Base-by-base conservation (phyloP, 2,329 filamentous ascomycete species). In the Ophiostoma tasmaniense region DNA sequence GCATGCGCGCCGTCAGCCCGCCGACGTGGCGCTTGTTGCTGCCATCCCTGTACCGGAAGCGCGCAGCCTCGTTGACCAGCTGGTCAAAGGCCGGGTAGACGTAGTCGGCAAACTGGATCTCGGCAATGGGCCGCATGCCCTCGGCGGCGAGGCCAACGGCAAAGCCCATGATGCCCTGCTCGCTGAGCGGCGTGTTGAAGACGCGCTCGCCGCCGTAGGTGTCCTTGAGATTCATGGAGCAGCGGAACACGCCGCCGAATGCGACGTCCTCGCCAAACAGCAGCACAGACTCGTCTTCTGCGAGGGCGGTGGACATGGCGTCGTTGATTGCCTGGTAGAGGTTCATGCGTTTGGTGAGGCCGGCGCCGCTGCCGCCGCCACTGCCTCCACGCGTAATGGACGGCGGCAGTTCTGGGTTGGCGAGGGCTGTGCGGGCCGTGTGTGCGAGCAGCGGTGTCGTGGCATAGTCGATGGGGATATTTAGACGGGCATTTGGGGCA, bases 221-320 rank as follows among this genome's bases (percentile, higher is more conserved):
- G 71, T 93, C 90, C 39, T 92, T 88, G 20, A 99, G 84, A 74
- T 93, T 92, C 88, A 95, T 94, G 39, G 92, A 94, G 79, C 93
- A 97, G 69, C 95, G 87, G 76, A 99, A 99, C 20, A 99, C 95
- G 68, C 95, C 95, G 59, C 95, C 95, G 70, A 99, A 99, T 17
- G 95, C 92, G 8, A 99, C 93, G 76, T 99, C 95, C 79, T 99
- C 95, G 59, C 95, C 95, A 75, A 99, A 99, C 11, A 99, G 84
- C 69, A 98, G 81, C 28, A 97, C 92, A 22, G 89, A 88, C 72
- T 96, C 92, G 74, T 97, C 93, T 45, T 89, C 87, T 20, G 90
- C 87, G 35, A 99, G 84, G 30, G 94, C 92, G 70, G 90, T 91
- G 28, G 90, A 87, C 28, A 99, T 84, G 13, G 94, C 93, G 73